These are phyloP conservation scores for Saprolegnia parasitica DNA, from an alignment of 352 stramenopile species.

Conservation along the genomic window DNA sequence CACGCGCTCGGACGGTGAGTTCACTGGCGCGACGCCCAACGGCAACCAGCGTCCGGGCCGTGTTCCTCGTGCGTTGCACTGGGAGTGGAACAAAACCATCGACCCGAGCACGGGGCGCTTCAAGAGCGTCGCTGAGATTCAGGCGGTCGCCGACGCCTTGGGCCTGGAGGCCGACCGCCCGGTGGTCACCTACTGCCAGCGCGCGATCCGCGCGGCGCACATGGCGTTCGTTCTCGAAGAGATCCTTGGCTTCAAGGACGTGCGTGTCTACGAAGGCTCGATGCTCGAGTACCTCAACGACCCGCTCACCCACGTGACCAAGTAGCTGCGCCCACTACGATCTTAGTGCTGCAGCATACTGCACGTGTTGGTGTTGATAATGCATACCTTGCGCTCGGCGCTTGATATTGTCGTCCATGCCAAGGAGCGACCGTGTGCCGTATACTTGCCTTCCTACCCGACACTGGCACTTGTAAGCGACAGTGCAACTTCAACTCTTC, in stretches of 20 bases:
- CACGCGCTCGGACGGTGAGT: constrained; percentile 39
- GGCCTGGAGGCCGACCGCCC: constrained; percentile 41
- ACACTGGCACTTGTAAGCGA: no score
- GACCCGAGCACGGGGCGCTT: constrained; percentile 51
- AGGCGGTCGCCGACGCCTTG: constrained; percentile 37
- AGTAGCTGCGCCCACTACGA: no score
- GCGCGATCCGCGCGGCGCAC: constrained; percentile 60
- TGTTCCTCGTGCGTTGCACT: constrained; percentile 61
- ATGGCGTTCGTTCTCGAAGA: constrained; percentile 66
- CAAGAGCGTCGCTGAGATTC: constrained; percentile 52
- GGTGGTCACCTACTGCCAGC: constrained; percentile 72
- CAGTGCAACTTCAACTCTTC: not conserved
- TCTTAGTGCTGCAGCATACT: no score
- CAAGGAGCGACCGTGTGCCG: not conserved
- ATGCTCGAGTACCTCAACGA: constrained; percentile 79
- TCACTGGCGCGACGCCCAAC: constrained; percentile 36
- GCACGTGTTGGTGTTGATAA: no score
- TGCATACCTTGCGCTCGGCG: not conserved
- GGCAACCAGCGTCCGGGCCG: constrained; percentile 49
- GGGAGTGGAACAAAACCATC: constrained; percentile 64
- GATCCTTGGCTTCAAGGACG: constrained; percentile 44
- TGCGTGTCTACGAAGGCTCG: constrained; percentile 68
- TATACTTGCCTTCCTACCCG: not conserved
- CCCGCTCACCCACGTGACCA: constrained; percentile 48
- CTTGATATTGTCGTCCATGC: not conserved